Evolutionary conservation across 2,329 filamentous ascomycete species (phyloP).

Genomic region (Alternaria panax): DNA sequence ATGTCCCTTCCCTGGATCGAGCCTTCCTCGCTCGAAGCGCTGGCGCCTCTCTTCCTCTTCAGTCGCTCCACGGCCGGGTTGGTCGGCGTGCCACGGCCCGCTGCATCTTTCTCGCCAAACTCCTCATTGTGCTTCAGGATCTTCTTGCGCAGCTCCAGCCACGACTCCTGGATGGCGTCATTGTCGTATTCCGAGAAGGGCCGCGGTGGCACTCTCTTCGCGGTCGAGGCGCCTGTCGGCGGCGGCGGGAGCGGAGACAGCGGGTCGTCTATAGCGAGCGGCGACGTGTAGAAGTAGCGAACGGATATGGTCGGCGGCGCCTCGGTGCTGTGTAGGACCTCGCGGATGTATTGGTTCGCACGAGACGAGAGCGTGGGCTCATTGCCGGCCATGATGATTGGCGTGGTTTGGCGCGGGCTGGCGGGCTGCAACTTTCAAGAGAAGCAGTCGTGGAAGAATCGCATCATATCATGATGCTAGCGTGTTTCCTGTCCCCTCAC

Average conservation of each 20-base stretch:
- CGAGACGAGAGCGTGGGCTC: conserved; percentile 38
- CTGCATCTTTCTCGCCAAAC: conserved; percentile 43
- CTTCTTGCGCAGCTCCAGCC: conserved; percentile 67
- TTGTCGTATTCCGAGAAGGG: conserved; percentile 85
- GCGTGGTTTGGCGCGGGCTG: conserved; percentile 1
- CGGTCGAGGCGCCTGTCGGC: conserved; percentile 55
- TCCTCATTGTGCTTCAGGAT: conserved; percentile 55
- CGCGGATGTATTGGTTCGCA: conserved; percentile 55
- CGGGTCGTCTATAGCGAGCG: conserved; percentile 85
- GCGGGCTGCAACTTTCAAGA: conserved; percentile 10
- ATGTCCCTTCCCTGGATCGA: conserved; percentile 40
- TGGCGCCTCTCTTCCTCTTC: conserved; percentile 46
- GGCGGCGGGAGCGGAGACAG: conserved; percentile 71
- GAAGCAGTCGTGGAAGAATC: conserved; percentile 6
- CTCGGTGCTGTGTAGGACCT: conserved; percentile 52
- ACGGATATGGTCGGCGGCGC: conserved; percentile 45
- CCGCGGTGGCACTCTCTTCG: conserved; percentile 68
- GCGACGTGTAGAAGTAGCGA: conserved; percentile 82
- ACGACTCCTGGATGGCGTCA: conserved; percentile 78
- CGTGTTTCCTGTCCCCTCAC: conserved; percentile 15
- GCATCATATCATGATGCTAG: conserved; percentile 25
- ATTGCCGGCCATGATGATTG: conserved; percentile 26
- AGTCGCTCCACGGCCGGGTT: conserved; percentile 45
- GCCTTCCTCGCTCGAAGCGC: conserved; percentile 34
- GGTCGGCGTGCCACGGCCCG: conserved; percentile 32